Conservation (phyloP, 163 green algal species). For the Picocystis sp. region DNA sequence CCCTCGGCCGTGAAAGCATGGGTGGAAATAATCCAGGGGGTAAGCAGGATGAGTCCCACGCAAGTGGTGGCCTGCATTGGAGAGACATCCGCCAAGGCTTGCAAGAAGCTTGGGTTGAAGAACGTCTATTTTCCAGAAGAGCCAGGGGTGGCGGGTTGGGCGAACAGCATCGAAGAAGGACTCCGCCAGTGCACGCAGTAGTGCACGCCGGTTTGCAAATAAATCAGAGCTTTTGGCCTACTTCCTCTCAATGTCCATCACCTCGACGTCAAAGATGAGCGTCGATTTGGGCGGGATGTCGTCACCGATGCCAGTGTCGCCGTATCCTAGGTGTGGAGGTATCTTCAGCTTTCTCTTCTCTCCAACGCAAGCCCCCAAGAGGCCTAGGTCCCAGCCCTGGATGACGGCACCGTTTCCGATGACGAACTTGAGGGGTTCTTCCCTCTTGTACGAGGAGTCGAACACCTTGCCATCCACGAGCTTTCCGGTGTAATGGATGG, state of each 20-base stretch:
- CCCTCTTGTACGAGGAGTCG: slow-evolving; percentile 55
- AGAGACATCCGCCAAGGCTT: slow-evolving; percentile 56
- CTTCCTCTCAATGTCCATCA: neutral
- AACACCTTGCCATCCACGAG: slow-evolving; percentile 61
- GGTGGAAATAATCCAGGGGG: slow-evolving; percentile 37
- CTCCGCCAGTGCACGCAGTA: slow-evolving; percentile 12
- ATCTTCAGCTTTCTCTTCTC: slow-evolving; percentile 31
- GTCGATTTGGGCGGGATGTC: neutral
- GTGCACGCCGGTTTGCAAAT: too few species aligned
- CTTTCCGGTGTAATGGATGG: slow-evolving; percentile 32
- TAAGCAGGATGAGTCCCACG: slow-evolving; percentile 14
- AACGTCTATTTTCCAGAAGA: slow-evolving; percentile 41
- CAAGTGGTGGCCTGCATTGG: slow-evolving; percentile 59
- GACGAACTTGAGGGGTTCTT: slow-evolving; percentile 19
- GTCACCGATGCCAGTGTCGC: neutral
- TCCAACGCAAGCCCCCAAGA: slow-evolving; percentile 19
- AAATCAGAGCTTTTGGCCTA: neutral
- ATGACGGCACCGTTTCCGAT: neutral
- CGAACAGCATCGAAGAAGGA: slow-evolving; percentile 32
- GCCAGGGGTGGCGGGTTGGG: slow-evolving; percentile 60
- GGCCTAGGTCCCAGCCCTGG: slow-evolving; percentile 8
- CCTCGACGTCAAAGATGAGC: slow-evolving; percentile 1
- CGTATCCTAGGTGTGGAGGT: slow-evolving; percentile 15
- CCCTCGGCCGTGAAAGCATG: slow-evolving; percentile 75
- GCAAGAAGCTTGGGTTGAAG: slow-evolving; percentile 38